Base-by-base conservation (phyloP, 73 alveolate genomes). In the Paramecium sonneborni region DNA sequence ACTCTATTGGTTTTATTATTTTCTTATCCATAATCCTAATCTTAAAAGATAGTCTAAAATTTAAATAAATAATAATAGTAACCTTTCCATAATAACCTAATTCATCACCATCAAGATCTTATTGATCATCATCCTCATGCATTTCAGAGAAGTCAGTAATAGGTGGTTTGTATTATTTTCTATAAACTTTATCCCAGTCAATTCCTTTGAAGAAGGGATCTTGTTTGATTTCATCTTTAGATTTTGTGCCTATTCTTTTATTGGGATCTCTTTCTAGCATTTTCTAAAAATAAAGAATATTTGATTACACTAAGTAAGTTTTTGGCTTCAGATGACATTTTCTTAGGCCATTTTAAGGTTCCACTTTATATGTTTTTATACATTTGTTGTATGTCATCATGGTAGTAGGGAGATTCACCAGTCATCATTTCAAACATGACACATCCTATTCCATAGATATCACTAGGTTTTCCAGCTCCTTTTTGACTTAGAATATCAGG, bases 141-240 rank as follows among this genome's bases (percentile, higher is more conserved):
- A 69, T 82, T 21, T 82, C 52, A 23, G 85, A 76, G 26, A 88
- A 88, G 7, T 88, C 94, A 20, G 94, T 88, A 15, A 96, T 67
- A 32, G 98, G 98, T 9, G 97, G 97, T 4, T 94, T 86, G 12
- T 88, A 92, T 93, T 92, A 38, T 62, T 95, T 85, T 30, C 92
- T 84, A 21, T 94, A 93, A 10, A 95, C 92, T 92, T 92, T 92
- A 26, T 95, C 99, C 99, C 99, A 97, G 79, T 97, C 97, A 23
- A 96, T 93, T 37, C 92, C 95, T 85, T 93, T 95, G 90, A 97
- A 97, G 94, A 97, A 97, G 46, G 97, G 96, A 93, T 97, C 98
- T 56, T 86, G 92, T 93, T 97, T 97, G 23, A 96, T 93, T 46
- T 97, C 98, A 85, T 96, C 97, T 70, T 95, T 96, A 21, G 97